phyloP scores from a whole-genome alignment of 495 filamentous ascomycete genomes.

The Trichoderma parareesei region DNA sequence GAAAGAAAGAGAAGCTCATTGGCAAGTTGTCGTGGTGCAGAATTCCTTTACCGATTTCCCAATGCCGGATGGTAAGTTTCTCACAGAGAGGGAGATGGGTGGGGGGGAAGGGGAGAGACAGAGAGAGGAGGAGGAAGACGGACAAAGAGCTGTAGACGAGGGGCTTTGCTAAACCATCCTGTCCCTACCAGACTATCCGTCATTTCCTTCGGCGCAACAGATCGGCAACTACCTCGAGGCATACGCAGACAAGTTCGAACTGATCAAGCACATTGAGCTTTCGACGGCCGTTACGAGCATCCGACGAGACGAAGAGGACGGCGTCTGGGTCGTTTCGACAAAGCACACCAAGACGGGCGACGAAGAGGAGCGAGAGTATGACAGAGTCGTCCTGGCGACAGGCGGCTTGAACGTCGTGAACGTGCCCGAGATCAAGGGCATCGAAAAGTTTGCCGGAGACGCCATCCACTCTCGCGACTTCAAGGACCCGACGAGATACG shows the following conservation, averaged over 20 bases:
- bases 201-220: conserved; percentile 7
- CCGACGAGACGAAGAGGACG: conserved; percentile 9
- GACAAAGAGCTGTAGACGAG: too few species aligned
- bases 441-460: conserved; percentile 8
- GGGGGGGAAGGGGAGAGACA: too few species aligned
- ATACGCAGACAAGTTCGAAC: conserved; percentile 9
- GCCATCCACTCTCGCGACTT: conserved; percentile 12
- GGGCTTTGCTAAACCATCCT: background rate
- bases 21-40: background rate
- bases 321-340: conserved; percentile 9
- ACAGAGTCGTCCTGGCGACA: conserved; percentile 9
- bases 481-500: conserved; percentile 11
- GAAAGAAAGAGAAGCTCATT: background rate
- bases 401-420: background rate
- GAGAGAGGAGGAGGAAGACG: too few species aligned
- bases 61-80: background rate
- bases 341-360: conserved; percentile 9
- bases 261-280: conserved; percentile 9
- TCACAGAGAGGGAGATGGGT: too few species aligned
- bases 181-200: background rate
- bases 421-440: conserved; percentile 11
- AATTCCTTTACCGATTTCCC: conserved; percentile 6
- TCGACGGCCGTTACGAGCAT: conserved; percentile 8
- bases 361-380: conserved; percentile 1
- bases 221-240: conserved; percentile 11